Percentiles rank a stretch among this genome's conserved stretches.
Conservation (phyloP, 495 filamentous ascomycete species). For the Stereocaulon alpinum region DNA sequence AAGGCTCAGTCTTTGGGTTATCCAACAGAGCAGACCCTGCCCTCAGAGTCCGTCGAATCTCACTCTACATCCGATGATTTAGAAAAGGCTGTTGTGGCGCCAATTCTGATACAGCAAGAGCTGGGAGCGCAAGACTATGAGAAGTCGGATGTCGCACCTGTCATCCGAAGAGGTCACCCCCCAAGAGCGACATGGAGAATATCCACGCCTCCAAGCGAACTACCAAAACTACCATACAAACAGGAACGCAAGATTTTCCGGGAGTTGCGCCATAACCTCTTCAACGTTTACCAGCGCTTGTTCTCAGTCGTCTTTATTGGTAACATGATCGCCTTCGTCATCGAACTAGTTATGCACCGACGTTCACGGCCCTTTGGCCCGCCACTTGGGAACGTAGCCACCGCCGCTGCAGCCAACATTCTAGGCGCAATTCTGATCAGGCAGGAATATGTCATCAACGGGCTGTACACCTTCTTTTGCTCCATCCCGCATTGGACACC, state of each 20-base stretch:
- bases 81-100: slow-evolving; percentile 17
- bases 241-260: slow-evolving; percentile 12
- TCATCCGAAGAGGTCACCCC: slow-evolving; percentile 1
- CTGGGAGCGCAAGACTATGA: slow-evolving; percentile 21
- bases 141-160: slow-evolving; percentile 15
- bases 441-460: slow-evolving; percentile 66
- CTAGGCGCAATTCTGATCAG: slow-evolving; percentile 51
- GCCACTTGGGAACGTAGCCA: slow-evolving; percentile 23
- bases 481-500: slow-evolving; percentile 52
- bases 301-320: slow-evolving; percentile 42
- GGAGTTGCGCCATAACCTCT: slow-evolving; percentile 29
- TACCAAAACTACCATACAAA: slow-evolving; percentile 16
- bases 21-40: slow-evolving; percentile 16
- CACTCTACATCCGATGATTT: slow-evolving; percentile 9
- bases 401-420: slow-evolving; percentile 44
- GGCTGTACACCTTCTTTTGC: slow-evolving; percentile 51
- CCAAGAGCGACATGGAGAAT: slow-evolving; percentile 10
- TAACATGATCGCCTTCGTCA: slow-evolving; percentile 43
- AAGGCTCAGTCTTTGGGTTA: slow-evolving; percentile 17
- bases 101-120: slow-evolving; percentile 16
- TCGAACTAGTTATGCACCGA: slow-evolving; percentile 24
- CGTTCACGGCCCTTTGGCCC: slow-evolving; percentile 22
- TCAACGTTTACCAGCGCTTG: slow-evolving; percentile 42
- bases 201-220: slow-evolving; percentile 16
- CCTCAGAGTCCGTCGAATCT: slow-evolving; percentile 1